phyloP scores from a whole-genome alignment of 1,284 basidiomycete species.

The Cutaneotrichosporon arboriforme region DNA sequence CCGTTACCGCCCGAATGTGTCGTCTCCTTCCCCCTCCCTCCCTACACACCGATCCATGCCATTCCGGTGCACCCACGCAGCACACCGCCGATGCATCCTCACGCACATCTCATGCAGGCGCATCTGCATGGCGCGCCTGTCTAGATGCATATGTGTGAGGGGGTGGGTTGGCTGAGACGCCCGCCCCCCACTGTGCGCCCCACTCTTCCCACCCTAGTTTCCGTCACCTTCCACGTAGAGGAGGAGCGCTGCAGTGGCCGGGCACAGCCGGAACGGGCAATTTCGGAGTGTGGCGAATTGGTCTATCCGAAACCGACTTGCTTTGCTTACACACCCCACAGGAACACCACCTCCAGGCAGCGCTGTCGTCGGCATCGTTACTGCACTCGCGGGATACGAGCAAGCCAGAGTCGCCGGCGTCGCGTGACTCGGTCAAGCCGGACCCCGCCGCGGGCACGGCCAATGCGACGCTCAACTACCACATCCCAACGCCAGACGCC shows the following conservation, averaged over 20 bases:
- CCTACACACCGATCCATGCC: no score
- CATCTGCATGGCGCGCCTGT: no score
- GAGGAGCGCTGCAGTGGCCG: neutral
- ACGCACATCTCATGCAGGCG: no score
- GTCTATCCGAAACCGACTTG: neutral
- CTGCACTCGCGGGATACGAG: conserved; percentile 38
- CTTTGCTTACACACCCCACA: conserved; percentile 56
- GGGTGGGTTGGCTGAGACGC: no score
- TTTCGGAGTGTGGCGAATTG: conserved; percentile 13
- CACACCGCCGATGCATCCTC: no score
- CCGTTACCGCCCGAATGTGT: no score
- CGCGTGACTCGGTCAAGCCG: conserved; percentile 20
- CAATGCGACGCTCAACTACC: conserved; percentile 54
- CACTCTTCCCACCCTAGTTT: neutral
- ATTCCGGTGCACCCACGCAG: neutral
- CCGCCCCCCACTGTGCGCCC: no score
- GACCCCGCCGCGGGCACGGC: conserved; percentile 11
- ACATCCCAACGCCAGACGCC: conserved; percentile 87
- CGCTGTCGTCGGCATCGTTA: conserved; percentile 44
- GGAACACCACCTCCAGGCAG: conserved; percentile 88
- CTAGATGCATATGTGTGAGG: no score
- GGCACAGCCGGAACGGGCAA: conserved; percentile 9
- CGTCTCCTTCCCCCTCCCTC: neutral
- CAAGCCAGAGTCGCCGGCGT: conserved; percentile 26
- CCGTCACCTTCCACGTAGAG: neutral